Evolutionary conservation across 2,329 filamentous ascomycete genomes (phyloP), one percentile per base, ranked within the genome.

Genomic region (Blumeria graminis): DNA sequence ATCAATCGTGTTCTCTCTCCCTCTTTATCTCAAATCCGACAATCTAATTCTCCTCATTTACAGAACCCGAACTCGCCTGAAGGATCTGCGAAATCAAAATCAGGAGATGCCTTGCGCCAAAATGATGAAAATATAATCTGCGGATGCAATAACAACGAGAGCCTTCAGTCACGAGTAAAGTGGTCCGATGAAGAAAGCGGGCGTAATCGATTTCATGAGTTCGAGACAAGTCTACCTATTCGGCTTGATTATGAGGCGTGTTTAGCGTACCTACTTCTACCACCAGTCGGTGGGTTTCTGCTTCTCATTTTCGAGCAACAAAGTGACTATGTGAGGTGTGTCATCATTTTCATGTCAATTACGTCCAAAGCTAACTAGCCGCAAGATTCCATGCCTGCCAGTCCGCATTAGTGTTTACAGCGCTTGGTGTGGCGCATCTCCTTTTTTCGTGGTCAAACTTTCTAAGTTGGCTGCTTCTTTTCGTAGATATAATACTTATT

Each of bases 361-460:
- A 33, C 28, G 6, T 39, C 39, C 7, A 46, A 16, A 38, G 56
- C 57, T 55, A 38, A 34, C 10, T 22, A 28, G 14, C 51, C 22
- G 8, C 57, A 62, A 90, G 86, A 60, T 96, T 96, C 63, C 92
- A 98, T 69, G 92, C 92, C 7, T 98, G 92, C 90, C 92, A 98
- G 70, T 86, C 84, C 6, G 82, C 83, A 60, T 73, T 94, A 64
- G 69, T 94, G 3, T 95, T 94, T 68, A 83, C 85, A 0, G 77
- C 77, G 53, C 65, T 80, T 57, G 78, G 89, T 69, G 69, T 94
- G 55, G 62, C 95, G 28, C 90, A 96, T 66, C 75, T 96, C 39
- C 71, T 96, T 45, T 82, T 96, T 68, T 82, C 81, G 11, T 94
- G 87, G 84, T 90, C 86, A 28, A 75, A 73, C 1, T 80, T 93